phyloP scores from a whole-genome alignment of 768 basidiomycete species.

The Tremella mesenterica region DNA sequence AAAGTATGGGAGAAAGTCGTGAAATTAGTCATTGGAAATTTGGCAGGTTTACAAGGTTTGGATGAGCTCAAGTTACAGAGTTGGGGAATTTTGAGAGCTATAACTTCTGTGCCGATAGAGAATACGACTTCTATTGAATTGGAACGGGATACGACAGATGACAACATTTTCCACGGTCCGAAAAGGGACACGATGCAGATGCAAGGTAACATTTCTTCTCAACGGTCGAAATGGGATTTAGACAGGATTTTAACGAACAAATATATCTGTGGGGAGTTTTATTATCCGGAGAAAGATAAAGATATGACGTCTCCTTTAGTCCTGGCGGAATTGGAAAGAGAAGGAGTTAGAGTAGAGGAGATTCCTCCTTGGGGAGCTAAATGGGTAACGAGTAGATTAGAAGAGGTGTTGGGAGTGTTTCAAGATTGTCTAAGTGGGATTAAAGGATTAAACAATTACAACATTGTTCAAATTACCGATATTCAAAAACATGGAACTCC shows the following conservation, averaged over 20 bases:
- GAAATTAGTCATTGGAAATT: constrained; percentile 54
- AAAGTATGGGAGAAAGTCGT: constrained; percentile 48
- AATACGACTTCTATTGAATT: too few species aligned
- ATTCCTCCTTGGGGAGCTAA: constrained; percentile 31
- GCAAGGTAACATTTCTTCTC: too few species aligned
- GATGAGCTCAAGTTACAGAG: constrained; percentile 30
- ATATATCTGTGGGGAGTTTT: constrained; percentile 29
- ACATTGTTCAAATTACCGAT: constrained; percentile 9
- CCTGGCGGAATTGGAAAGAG: constrained; percentile 16
- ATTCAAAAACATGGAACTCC: too few species aligned
- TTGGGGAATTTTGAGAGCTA: constrained; percentile 33
- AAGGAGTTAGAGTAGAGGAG: constrained; percentile 18
- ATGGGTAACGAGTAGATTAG: constrained; percentile 22
- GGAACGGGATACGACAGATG: too few species aligned
- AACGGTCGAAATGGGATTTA: constrained; percentile 15
- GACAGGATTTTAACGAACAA: constrained; percentile 23
- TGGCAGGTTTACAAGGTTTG: constrained; percentile 40
- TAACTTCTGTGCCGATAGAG: too few species aligned
- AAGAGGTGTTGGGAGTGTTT: constrained; percentile 18
- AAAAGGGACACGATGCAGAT: too few species aligned
- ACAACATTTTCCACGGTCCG: too few species aligned
- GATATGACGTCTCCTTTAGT: constrained; percentile 3
- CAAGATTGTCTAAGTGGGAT: constrained; percentile 21
- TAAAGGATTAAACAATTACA: constrained; percentile 14
- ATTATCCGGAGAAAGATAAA: constrained; percentile 14